Percentiles rank a stretch among this genome's conserved stretches.
Conservation (phyloP, 805 yeast species). For the Suhomyces prunicola region DNA sequence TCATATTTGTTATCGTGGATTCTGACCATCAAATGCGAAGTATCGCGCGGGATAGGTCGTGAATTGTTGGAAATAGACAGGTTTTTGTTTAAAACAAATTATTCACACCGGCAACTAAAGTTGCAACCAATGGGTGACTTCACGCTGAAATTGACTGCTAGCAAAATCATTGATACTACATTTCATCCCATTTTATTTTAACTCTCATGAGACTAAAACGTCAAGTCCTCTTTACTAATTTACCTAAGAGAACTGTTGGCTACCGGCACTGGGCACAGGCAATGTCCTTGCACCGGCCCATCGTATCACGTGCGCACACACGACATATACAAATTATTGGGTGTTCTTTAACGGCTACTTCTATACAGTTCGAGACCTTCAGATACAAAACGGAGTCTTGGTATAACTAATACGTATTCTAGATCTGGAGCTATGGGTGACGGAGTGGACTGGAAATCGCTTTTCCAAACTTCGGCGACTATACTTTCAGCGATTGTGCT, state of each 20-base stretch:
- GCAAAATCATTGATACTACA: background rate
- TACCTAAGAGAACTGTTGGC: background rate
- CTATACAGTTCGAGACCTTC: background rate
- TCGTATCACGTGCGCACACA: background rate
- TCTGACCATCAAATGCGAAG: background rate
- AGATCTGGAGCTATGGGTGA: background rate
- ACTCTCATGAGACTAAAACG: background rate
- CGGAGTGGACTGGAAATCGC: background rate
- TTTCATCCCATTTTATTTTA: background rate
- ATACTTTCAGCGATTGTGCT: constrained; percentile 11
- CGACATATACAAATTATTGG: background rate
- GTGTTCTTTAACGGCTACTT: background rate
- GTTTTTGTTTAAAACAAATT: no score
- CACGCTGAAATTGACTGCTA: no score
- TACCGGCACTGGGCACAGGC: no score
- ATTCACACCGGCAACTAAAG: background rate
- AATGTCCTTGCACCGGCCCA: no score
- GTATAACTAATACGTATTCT: background rate
- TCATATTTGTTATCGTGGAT: background rate
- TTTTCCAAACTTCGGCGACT: constrained; percentile 16
- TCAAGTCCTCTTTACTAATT: background rate
- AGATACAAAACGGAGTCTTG: background rate
- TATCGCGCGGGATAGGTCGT: background rate
- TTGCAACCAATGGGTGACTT: background rate
- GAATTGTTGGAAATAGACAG: background rate